Percentiles rank a stretch among this genome's conserved stretches.
These are phyloP conservation scores for Rubia tinctorum DNA, from an alignment of 305 asterid species.

Conservation along the genomic window DNA sequence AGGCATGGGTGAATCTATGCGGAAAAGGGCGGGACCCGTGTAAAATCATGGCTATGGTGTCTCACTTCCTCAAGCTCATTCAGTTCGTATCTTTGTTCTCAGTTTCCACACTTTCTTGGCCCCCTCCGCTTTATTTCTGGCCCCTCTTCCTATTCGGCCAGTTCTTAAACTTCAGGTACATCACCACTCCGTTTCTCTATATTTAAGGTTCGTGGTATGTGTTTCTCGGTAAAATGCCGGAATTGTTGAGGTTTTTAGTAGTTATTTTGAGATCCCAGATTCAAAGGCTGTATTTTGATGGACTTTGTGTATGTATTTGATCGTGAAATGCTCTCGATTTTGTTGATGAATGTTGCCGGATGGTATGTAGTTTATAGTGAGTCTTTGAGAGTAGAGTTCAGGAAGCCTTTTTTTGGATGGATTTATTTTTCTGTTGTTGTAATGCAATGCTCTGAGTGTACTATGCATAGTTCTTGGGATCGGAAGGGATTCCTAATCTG, in stretches of 20 bases:
- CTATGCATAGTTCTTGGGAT: background rate
- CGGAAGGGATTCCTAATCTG: background rate
- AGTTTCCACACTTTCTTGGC: conserved; percentile 80
- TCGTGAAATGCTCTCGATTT: background rate
- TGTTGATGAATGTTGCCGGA: background rate
- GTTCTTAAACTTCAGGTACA: conserved; percentile 86
- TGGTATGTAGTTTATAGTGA: background rate
- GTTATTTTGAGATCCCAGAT: conserved; percentile 1
- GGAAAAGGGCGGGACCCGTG: conserved; percentile 76
- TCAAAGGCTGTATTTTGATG: background rate
- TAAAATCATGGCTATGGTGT: conserved; percentile 60
- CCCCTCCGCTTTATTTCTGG: conserved; percentile 89
- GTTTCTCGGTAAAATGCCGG: conserved; percentile 2
- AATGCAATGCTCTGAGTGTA: background rate
- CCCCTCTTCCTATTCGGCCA: conserved; percentile 74
- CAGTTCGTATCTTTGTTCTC: conserved; percentile 62
- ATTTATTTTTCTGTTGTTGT: background rate
- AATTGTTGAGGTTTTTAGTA: background rate
- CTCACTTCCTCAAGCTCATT: conserved; percentile 67
- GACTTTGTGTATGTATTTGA: background rate
- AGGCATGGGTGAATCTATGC: conserved; percentile 77
- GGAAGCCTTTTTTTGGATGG: background rate
- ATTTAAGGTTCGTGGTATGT: background rate
- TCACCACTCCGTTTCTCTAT: conserved; percentile 4
- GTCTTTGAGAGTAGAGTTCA: background rate